These are phyloP conservation scores for Phlyctochytrium arcticum DNA, from an alignment of 192 early-diverging fungal genomes.

Conservation along the genomic window DNA sequence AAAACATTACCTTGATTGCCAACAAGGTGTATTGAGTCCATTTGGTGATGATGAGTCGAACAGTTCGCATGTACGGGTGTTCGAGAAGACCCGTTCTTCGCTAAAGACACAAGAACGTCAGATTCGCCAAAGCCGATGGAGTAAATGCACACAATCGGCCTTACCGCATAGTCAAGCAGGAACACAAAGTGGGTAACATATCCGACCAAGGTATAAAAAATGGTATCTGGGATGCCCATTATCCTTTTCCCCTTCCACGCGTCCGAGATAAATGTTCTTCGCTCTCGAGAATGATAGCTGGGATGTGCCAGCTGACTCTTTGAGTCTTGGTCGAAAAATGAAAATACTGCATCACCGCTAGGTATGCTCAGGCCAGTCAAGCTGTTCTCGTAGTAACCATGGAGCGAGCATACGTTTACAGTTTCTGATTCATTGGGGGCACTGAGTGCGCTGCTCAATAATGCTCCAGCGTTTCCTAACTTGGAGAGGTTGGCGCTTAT, in stretches of 20 bases:
- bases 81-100: constrained; percentile 25
- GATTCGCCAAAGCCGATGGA: neutral
- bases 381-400: no score
- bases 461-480: no score
- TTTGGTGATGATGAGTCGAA: constrained; percentile 30
- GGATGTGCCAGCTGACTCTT: no score
- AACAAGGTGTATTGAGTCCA: constrained; percentile 32
- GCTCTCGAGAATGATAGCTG: no score
- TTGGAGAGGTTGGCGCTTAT: no score
- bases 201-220: constrained; percentile 55
- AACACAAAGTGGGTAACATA: constrained; percentile 54
- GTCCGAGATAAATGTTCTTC: no score
- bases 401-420: no score
- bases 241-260: neutral
- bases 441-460: no score
- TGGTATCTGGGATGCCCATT: constrained; percentile 42
- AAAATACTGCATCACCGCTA: no score
- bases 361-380: no score
- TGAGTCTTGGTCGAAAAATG: no score
- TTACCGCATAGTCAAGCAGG: constrained; percentile 36
- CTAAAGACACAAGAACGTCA: constrained; percentile 7
- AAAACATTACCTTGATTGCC: constrained; percentile 43
- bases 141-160: neutral
- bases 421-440: no score
- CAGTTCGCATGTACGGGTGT: constrained; percentile 43